Evolutionary conservation across 2,329 filamentous ascomycete genomes (phyloP).

Genomic region (Sporothrix brunneoviolacea): DNA sequence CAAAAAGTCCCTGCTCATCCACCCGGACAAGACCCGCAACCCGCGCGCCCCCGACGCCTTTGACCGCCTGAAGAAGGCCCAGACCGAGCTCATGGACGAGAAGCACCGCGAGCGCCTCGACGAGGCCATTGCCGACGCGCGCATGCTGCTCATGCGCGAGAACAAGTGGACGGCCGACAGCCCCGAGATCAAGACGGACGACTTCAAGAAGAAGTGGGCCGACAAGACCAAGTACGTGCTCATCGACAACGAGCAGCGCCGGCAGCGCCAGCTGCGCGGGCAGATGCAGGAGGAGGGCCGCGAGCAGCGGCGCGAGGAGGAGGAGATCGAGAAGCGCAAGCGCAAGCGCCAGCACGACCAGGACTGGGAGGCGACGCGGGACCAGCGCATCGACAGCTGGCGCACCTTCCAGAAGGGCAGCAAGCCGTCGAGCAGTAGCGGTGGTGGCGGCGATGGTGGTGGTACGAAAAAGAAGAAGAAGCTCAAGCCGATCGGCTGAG

Average conservation of each 20-base stretch:
- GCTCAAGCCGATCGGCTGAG: conserved; percentile 55
- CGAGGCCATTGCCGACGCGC: conserved; percentile 91
- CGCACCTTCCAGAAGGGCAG: conserved; percentile 75
- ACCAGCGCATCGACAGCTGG: conserved; percentile 91
- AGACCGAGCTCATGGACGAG: conserved; percentile 86
- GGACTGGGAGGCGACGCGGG: conserved; percentile 89
- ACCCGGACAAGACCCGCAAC: conserved; percentile 96
- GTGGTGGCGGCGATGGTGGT: conserved; percentile 21
- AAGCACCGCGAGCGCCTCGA: conserved; percentile 82
- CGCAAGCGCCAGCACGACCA: conserved; percentile 87
- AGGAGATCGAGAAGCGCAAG: conserved; percentile 73
- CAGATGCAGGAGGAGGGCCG: conserved; percentile 95
- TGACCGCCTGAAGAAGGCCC: conserved; percentile 91
- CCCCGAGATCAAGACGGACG: conserved; percentile 74
- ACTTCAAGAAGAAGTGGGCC: conserved; percentile 80
- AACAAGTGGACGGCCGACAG: conserved; percentile 88
- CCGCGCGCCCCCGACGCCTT: conserved; percentile 89
- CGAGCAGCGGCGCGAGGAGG: conserved; percentile 77
- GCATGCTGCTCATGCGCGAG: conserved; percentile 89
- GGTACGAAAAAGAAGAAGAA: conserved; percentile 59
- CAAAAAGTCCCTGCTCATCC: conserved; percentile 97
- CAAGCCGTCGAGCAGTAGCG: conserved; percentile 16
- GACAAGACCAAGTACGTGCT: conserved; percentile 86
- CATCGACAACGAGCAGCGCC: conserved; percentile 83
- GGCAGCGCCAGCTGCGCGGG: conserved; percentile 79